phyloP scores from a whole-genome alignment of 352 stramenopile species.

The Phytopythium helicoides region DNA sequence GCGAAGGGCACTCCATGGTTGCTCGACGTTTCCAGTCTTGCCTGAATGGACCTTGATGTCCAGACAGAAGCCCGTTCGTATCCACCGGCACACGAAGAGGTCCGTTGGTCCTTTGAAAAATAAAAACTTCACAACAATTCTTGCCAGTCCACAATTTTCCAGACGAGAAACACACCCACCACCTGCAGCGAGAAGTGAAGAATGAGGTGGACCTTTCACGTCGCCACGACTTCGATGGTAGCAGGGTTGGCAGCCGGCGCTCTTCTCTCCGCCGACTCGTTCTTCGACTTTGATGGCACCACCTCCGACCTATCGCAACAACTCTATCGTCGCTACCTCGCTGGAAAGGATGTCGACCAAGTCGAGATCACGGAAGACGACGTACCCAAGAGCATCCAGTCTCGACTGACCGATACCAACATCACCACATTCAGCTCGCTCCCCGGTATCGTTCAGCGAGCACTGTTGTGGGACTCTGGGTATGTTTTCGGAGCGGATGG shows the following conservation, averaged over 20 bases:
- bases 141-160: too few relatives aligned
- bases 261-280: background rate
- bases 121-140: too few relatives aligned
- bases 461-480: conserved; percentile 33
- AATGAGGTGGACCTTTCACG: too few relatives aligned
- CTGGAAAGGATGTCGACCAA: background rate
- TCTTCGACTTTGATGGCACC: conserved; percentile 10
- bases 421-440: conserved; percentile 15
- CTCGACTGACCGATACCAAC: conserved; percentile 10
- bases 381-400: background rate
- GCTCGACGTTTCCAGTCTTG: too few relatives aligned
- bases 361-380: background rate
- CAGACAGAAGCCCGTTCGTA: too few relatives aligned
- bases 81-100: too few relatives aligned
- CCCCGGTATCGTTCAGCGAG: conserved; percentile 24
- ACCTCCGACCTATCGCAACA: conserved; percentile 19
- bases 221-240: too few relatives aligned
- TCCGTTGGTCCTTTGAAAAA: too few relatives aligned
- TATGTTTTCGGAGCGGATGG: conserved; percentile 15
- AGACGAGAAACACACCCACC: too few relatives aligned
- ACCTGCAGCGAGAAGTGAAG: too few relatives aligned
- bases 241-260: background rate
- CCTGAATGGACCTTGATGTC: too few relatives aligned
- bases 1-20: too few relatives aligned
- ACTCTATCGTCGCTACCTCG: conserved; percentile 9